phyloP scores from a whole-genome alignment of 176 grass and related monocot genomes.

The Pharus latifolius region DNA sequence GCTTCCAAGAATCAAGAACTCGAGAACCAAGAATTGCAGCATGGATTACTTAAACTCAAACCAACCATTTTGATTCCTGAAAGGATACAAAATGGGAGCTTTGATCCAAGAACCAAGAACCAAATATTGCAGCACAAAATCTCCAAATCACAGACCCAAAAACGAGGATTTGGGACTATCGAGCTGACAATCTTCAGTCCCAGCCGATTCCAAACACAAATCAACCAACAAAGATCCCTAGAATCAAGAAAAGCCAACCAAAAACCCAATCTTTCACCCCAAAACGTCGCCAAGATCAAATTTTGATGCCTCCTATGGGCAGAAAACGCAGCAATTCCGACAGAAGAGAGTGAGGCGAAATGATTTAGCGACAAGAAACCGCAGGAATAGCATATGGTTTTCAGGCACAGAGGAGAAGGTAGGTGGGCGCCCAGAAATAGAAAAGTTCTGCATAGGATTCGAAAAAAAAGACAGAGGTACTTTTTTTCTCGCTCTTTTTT shows the following conservation, averaged over 20 bases:
- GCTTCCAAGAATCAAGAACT: not conserved
- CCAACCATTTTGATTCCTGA: not conserved
- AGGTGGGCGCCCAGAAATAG: not conserved
- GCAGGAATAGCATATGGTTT: not conserved
- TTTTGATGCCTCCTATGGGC: constrained; percentile 19
- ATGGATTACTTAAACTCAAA: not conserved
- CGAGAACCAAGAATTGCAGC: not conserved
- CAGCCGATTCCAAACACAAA: not conserved
- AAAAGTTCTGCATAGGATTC: not conserved
- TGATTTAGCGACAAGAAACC: constrained; percentile 5
- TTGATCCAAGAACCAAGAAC: not conserved
- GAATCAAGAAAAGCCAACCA: constrained; percentile 1
- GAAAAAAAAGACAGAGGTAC: not conserved
- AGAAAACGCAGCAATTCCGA: constrained; percentile 2
- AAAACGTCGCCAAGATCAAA: constrained; percentile 28
- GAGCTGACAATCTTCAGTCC: not conserved
- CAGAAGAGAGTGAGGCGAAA: constrained; percentile 19
- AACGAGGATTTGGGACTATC: not conserved
- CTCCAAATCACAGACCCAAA: not conserved
- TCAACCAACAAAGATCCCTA: not conserved
- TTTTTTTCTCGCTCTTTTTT: too few species aligned
- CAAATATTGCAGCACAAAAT: not conserved
- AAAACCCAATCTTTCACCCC: constrained; percentile 9
- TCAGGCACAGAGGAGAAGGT: not conserved
- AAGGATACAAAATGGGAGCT: not conserved